These are phyloP conservation scores for Aspergillus bridgeri DNA, from an alignment of 495 filamentous ascomycete genomes.

Conservation along the genomic window DNA sequence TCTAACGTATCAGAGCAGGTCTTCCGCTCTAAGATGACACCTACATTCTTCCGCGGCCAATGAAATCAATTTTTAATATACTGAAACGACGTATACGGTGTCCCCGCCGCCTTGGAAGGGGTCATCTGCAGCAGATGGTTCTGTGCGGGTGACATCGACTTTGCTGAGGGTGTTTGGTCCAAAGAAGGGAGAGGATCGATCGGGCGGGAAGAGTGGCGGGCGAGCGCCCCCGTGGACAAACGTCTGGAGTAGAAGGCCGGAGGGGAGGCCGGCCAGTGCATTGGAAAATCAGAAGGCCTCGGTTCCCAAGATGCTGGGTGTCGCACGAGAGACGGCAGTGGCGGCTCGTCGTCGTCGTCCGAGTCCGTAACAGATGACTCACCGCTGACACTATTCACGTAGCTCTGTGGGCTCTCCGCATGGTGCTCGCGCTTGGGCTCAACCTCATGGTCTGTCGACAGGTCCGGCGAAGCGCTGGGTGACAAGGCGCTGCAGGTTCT, in stretches of 20 bases:
- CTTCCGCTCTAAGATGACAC: background rate
- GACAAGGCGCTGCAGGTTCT: conserved; percentile 37
- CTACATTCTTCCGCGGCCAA: background rate
- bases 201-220: background rate
- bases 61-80: background rate
- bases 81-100: background rate
- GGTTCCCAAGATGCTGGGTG: background rate
- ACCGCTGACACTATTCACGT: background rate
- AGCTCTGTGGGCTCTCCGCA: background rate
- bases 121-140: conserved; percentile 1
- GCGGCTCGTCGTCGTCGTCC: background rate
- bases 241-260: conserved; percentile 1
- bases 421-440: background rate
- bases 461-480: conserved; percentile 15
- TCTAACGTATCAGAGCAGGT: background rate
- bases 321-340: background rate
- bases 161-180: background rate
- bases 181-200: background rate
- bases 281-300: background rate
- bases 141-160: background rate
- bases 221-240: background rate
- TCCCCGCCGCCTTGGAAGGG: background rate
- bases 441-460: background rate
- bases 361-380: background rate
- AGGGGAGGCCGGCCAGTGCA: background rate